phyloP scores from a whole-genome alignment of 129 eudicot species.

The Artemisia argyi region DNA sequence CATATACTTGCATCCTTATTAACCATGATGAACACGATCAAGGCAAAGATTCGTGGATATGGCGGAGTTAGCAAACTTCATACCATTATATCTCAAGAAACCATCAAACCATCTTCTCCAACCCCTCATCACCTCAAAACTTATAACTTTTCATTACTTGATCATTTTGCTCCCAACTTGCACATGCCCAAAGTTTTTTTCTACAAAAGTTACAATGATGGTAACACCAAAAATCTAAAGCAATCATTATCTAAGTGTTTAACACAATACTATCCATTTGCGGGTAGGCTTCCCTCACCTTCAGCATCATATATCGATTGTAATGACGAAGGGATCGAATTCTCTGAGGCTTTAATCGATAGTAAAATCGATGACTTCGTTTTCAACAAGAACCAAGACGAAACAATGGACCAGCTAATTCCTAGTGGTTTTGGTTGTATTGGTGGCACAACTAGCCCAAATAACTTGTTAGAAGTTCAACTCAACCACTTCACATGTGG shows the following conservation, averaged over 20 bases:
- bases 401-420: not conserved
- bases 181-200: conserved; percentile 14
- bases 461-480: not conserved
- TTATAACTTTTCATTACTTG: conserved; percentile 10
- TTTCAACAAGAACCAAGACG: not conserved
- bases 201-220: not conserved
- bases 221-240: not conserved
- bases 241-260: conserved; percentile 16
- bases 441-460: not conserved
- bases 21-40: not conserved
- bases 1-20: not conserved
- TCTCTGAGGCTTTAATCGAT: not conserved
- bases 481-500: conserved; percentile 13
- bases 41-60: not conserved
- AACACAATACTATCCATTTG: conserved; percentile 29
- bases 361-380: not conserved
- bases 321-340: conserved; percentile 18
- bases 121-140: conserved; percentile 14
- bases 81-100: conserved; percentile 21
- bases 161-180: conserved; percentile 4
- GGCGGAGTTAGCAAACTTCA: conserved; percentile 2
- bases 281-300: conserved; percentile 11
- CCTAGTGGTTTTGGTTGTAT: not conserved
- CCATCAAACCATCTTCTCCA: conserved; percentile 24
- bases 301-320: not conserved